phyloP scores from a whole-genome alignment of 768 basidiomycete genomes.

The Amanita polypyramis region DNA sequence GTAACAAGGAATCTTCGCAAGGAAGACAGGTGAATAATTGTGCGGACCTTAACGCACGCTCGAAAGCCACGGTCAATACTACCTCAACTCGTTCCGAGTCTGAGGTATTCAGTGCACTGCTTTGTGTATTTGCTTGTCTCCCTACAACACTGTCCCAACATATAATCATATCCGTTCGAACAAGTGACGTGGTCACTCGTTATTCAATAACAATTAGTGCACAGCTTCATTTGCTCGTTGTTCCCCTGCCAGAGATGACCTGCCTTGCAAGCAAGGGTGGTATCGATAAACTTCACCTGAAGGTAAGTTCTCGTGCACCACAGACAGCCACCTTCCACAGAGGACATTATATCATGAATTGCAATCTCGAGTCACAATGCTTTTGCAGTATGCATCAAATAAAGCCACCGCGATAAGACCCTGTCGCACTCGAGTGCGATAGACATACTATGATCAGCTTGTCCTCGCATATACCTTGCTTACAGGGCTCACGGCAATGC shows the following conservation, averaged over 20 bases:
- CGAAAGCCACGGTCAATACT: slow-evolving; percentile 1
- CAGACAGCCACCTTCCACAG: background rate
- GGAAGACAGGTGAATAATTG: slow-evolving; percentile 26
- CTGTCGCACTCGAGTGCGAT: background rate
- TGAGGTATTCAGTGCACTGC: background rate
- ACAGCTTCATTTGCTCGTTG: background rate
- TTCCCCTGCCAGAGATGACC: background rate
- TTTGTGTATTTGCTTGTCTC: too few species aligned
- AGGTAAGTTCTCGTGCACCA: slow-evolving; percentile 3
- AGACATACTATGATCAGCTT: too few species aligned
- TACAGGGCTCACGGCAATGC: background rate
- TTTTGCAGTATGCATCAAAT: background rate
- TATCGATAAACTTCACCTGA: slow-evolving; percentile 3
- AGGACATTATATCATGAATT: background rate
- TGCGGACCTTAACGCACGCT: slow-evolving; percentile 11
- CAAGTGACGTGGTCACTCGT: too few species aligned
- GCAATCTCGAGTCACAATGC: background rate
- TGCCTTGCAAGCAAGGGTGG: slow-evolving; percentile 4
- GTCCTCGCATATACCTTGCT: background rate
- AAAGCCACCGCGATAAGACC: background rate
- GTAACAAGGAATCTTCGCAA: slow-evolving; percentile 18
- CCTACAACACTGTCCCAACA: too few species aligned
- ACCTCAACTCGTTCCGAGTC: background rate
- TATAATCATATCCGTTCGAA: too few species aligned
- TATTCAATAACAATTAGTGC: background rate